Percentiles rank a stretch among this genome's conserved stretches.
These are phyloP conservation scores for Tolypocladium endophyticum DNA, from an alignment of 2,329 filamentous ascomycete species.

Conservation along the genomic window DNA sequence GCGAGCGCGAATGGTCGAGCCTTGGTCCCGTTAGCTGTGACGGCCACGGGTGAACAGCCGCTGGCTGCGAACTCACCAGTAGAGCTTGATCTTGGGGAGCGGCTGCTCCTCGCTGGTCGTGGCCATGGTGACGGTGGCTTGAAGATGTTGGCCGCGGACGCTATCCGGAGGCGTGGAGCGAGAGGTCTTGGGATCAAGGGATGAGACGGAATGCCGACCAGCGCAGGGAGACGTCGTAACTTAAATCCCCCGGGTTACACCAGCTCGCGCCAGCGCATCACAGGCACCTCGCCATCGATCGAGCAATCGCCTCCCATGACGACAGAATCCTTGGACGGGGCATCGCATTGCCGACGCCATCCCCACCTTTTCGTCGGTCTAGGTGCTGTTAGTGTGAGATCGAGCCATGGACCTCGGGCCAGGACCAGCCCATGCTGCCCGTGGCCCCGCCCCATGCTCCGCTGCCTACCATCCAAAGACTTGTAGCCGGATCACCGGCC, in stretches of 20 bases:
- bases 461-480: too few species aligned
- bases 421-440: not conserved
- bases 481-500: not conserved
- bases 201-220: not conserved
- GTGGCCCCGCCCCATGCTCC: not conserved
- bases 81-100: constrained; percentile 47
- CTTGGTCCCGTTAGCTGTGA: constrained; percentile 30
- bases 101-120: constrained; percentile 5
- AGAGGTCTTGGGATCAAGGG: not conserved
- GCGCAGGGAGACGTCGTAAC: not conserved
- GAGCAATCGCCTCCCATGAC: not conserved
- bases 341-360: not conserved
- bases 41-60: constrained; percentile 1
- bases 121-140: constrained; percentile 9
- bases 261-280: not conserved
- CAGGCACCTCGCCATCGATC: not conserved
- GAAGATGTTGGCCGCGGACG: not conserved
- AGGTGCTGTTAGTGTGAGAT: not conserved
- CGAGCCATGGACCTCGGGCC: not conserved
- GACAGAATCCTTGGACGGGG: not conserved
- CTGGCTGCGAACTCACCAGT: constrained; percentile 37
- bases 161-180: not conserved
- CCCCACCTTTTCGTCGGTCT: not conserved
- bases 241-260: too few species aligned
- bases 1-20: constrained; percentile 74